A percentile compares a stretch with the other conserved stretches of the same genome.
These are phyloP conservation scores for Dendrocalamus sinicus DNA, from an alignment of 176 grass and related monocot genomes.

Conservation along the genomic window DNA sequence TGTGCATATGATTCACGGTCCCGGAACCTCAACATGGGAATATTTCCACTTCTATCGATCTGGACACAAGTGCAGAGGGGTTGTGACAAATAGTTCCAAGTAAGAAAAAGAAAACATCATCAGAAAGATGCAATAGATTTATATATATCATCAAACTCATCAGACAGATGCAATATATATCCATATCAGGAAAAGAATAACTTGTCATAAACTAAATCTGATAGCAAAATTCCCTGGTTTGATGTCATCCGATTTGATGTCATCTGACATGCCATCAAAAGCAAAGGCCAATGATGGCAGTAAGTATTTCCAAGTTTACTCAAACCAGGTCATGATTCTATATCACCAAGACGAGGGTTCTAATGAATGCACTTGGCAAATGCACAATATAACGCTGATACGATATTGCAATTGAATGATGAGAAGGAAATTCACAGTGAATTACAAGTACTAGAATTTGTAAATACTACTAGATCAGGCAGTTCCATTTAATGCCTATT, in stretches of 20 bases:
- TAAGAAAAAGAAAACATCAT: not conserved
- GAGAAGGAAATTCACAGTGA: not conserved
- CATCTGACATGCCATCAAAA: not conserved
- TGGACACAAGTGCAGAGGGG: constrained; percentile 38
- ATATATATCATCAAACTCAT: not conserved
- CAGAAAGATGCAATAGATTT: constrained; percentile 19
- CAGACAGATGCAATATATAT: constrained; percentile 12
- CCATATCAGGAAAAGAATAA: constrained; percentile 23
- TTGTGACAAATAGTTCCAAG: not conserved
- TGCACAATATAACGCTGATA: not conserved
- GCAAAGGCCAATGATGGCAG: not conserved
- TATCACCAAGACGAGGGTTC: not conserved
- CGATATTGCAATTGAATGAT: not conserved
- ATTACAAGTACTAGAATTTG: not conserved
- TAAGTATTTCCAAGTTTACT: constrained; percentile 11
- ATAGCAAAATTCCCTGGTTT: not conserved
- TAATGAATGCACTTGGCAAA: constrained; percentile 1
- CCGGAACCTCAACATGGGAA: constrained; percentile 83
- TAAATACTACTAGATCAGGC: constrained; percentile 4
- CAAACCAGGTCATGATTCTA: constrained; percentile 33
- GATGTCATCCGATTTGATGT: not conserved
- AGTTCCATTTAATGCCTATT: constrained; percentile 23
- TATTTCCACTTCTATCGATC: constrained; percentile 91
- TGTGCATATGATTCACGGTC: constrained; percentile 91
- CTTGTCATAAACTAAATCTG: constrained; percentile 1